These are phyloP conservation scores for Botrytis tulipae DNA, from an alignment of 2,329 filamentous ascomycete species.

Conservation along the genomic window DNA sequence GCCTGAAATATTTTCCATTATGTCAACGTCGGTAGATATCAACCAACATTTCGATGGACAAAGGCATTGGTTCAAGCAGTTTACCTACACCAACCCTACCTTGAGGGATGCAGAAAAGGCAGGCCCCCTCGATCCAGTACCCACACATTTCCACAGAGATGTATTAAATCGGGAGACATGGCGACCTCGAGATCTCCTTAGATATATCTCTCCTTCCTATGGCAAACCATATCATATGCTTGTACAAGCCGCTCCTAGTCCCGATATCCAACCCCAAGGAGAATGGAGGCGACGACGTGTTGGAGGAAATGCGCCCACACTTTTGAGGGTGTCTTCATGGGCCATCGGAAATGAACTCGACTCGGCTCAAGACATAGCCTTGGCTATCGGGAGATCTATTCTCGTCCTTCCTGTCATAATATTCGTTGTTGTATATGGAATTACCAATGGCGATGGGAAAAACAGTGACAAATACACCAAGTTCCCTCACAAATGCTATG, in stretches of 20 bases:
- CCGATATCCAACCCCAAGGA: slow-evolving; percentile 14
- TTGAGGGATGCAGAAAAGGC: slow-evolving; percentile 15
- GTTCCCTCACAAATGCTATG: slow-evolving; percentile 20
- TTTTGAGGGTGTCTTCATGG: slow-evolving; percentile 20
- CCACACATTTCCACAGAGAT: slow-evolving; percentile 19
- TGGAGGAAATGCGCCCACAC: slow-evolving; percentile 17
- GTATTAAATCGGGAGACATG: slow-evolving; percentile 19
- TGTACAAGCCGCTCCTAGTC: slow-evolving; percentile 17
- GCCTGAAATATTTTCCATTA: background rate
- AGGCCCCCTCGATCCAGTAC: slow-evolving; percentile 7
- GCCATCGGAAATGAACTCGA: slow-evolving; percentile 16
- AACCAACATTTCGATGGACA: slow-evolving; percentile 20
- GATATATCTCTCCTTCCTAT: slow-evolving; percentile 22
- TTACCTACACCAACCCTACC: slow-evolving; percentile 17
- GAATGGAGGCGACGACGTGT: slow-evolving; percentile 19
- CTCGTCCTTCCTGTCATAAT: slow-evolving; percentile 18
- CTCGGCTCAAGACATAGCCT: background rate
- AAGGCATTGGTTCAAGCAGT: slow-evolving; percentile 16
- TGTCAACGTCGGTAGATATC: slow-evolving; percentile 15
- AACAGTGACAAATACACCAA: background rate
- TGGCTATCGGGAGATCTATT: slow-evolving; percentile 18
- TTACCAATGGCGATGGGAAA: background rate
- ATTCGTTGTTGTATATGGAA: slow-evolving; percentile 13
- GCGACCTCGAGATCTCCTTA: slow-evolving; percentile 20
- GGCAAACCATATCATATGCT: slow-evolving; percentile 21